These are phyloP conservation scores for Dendrothele bispora DNA, from an alignment of 768 basidiomycete genomes.

Conservation along the genomic window DNA sequence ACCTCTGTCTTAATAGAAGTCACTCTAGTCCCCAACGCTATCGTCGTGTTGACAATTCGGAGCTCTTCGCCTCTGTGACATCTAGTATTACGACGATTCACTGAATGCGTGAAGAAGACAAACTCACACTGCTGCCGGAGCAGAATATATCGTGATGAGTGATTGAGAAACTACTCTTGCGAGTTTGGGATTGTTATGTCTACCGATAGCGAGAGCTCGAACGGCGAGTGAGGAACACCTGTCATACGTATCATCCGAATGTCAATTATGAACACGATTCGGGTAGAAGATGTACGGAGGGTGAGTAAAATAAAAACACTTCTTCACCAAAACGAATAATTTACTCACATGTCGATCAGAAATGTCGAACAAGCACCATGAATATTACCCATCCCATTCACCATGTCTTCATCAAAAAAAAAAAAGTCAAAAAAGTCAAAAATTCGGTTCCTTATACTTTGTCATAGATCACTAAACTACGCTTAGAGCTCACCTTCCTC, in stretches of 20 bases:
- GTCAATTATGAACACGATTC: too few relatives aligned
- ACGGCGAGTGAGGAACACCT: slow-evolving; percentile 3
- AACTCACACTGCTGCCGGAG: slow-evolving; percentile 30
- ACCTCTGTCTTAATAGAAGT: slow-evolving; percentile 3
- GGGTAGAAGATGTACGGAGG: not conserved
- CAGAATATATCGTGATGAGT: slow-evolving; percentile 28
- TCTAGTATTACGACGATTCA: not conserved
- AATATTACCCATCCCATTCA: slow-evolving; percentile 20
- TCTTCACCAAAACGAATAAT: not conserved
- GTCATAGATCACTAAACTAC: not conserved
- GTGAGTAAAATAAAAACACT: not conserved
- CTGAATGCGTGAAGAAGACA: too few relatives aligned
- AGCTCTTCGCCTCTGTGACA: not conserved
- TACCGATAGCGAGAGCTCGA: not conserved
- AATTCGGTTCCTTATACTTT: not conserved
- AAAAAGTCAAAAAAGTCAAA: too few relatives aligned
- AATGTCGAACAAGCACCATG: slow-evolving; percentile 30
- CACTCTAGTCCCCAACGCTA: not conserved
- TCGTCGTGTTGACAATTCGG: slow-evolving; percentile 1
- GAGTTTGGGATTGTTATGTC: not conserved
- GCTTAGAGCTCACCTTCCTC: slow-evolving; percentile 23
- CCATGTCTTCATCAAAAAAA: too few relatives aligned
- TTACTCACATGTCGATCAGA: slow-evolving; percentile 28
- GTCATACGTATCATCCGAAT: too few relatives aligned
- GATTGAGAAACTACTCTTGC: slow-evolving; percentile 29